Percentiles rank a stretch among this genome's conserved stretches.
Conservation (phyloP, 192 early-diverging fungal genomes). For the Podila horticola region DNA sequence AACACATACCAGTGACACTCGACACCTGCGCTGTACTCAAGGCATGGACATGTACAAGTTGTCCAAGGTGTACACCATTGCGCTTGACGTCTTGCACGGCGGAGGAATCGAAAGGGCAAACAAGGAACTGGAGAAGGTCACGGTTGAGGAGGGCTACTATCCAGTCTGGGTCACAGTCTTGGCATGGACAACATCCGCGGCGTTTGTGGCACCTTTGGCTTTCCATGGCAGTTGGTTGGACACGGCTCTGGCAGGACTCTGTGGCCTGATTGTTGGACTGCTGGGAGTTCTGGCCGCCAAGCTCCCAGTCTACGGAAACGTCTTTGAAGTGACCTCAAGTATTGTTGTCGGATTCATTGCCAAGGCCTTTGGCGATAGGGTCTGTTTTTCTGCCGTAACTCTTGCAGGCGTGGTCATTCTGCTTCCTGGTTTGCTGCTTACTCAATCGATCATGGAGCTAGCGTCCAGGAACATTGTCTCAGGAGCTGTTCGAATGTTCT, state of each 20-base stretch:
- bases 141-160: slow-evolving; percentile 50
- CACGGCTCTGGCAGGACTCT: slow-evolving; percentile 51
- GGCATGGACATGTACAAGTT: slow-evolving; percentile 79
- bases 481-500: slow-evolving; percentile 85
- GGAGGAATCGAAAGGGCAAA: slow-evolving; percentile 66
- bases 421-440: slow-evolving; percentile 82
- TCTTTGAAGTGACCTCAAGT: slow-evolving; percentile 77
- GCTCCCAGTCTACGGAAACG: slow-evolving; percentile 70
- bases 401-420: slow-evolving; percentile 71
- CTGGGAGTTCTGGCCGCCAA: slow-evolving; percentile 71
- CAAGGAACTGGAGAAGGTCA: slow-evolving; percentile 61
- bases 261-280: slow-evolving; percentile 63
- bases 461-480: slow-evolving; percentile 88
- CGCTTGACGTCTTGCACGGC: slow-evolving; percentile 71
- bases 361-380: slow-evolving; percentile 63
- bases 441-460: slow-evolving; percentile 88
- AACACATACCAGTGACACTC: slow-evolving; percentile 81
- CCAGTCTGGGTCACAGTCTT: slow-evolving; percentile 50
- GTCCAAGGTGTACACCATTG: slow-evolving; percentile 69
- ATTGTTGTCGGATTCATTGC: slow-evolving; percentile 72
- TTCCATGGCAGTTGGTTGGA: slow-evolving; percentile 67
- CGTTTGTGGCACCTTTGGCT: slow-evolving; percentile 64
- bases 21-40: slow-evolving; percentile 65
- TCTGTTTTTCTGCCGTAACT: slow-evolving; percentile 72
- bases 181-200: slow-evolving; percentile 48